A percentile compares a stretch with the other conserved stretches of the same genome.
These are phyloP conservation scores for Tulasnella sp. DNA, from an alignment of 768 basidiomycete species.

Conservation along the genomic window DNA sequence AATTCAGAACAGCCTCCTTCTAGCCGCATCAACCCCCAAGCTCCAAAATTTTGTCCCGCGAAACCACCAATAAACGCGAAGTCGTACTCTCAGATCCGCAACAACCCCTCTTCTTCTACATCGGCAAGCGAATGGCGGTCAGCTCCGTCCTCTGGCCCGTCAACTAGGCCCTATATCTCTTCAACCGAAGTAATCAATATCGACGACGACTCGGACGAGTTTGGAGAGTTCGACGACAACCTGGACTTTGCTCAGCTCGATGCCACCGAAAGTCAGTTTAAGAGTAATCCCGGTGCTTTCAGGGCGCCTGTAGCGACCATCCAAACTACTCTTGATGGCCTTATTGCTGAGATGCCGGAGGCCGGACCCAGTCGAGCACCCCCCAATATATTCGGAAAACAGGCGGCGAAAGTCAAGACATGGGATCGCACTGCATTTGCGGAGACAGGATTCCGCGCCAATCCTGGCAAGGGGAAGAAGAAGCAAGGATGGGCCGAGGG, in stretches of 20 bases:
- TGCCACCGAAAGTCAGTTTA: slow-evolving; percentile 7
- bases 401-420: slow-evolving; percentile 55
- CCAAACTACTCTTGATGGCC: slow-evolving; percentile 9
- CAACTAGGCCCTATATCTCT: background rate
- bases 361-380: background rate
- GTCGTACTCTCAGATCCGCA: slow-evolving; percentile 20
- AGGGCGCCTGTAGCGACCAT: background rate
- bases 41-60: background rate
- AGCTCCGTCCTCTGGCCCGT: background rate
- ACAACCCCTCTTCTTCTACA: slow-evolving; percentile 21
- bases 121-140: slow-evolving; percentile 19
- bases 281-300: background rate
- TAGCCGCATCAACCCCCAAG: background rate
- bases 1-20: background rate
- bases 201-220: slow-evolving; percentile 38
- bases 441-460: slow-evolving; percentile 57
- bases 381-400: slow-evolving; percentile 37
- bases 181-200: slow-evolving; percentile 3
- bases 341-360: background rate
- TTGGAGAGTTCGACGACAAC: slow-evolving; percentile 37
- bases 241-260: slow-evolving; percentile 9
- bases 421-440: slow-evolving; percentile 92
- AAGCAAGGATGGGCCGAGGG: slow-evolving; percentile 32
- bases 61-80: no score
- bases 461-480: slow-evolving; percentile 44